Evolutionary conservation across 768 basidiomycete genomes (phyloP).

Genomic region (Dacryopinax primogenitus): DNA sequence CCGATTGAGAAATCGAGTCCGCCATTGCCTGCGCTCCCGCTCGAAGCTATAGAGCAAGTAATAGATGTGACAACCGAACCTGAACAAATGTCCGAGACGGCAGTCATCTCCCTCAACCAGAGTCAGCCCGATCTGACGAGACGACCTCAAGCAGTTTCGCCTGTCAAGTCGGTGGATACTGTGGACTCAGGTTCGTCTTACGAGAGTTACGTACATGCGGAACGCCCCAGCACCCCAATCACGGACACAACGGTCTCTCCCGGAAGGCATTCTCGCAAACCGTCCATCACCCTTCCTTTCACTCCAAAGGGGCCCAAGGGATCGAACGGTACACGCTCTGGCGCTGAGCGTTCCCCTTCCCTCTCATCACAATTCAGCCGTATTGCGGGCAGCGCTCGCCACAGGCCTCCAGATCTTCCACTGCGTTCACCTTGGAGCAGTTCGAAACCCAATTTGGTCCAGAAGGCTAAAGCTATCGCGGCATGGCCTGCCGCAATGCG

Average conservation of each 20-base stretch:
- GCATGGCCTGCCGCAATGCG: constrained; percentile 40
- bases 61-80: constrained; percentile 2
- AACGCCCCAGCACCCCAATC: background rate
- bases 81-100: background rate
- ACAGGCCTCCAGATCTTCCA: background rate
- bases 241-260: background rate
- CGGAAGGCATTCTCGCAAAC: constrained; percentile 7
- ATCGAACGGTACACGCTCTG: background rate
- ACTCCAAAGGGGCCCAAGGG: background rate
- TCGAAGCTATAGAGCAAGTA: background rate
- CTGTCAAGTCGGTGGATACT: background rate
- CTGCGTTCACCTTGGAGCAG: constrained; percentile 1
- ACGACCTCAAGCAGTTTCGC: background rate
- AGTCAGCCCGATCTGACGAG: background rate
- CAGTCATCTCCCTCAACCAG: constrained; percentile 3
- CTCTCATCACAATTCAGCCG: background rate
- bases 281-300: constrained; percentile 5
- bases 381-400: background rate
- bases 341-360: background rate
- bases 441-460: background rate
- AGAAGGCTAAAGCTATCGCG: constrained; percentile 1
- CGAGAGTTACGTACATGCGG: background rate
- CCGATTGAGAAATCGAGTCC: background rate
- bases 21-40: background rate
- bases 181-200: background rate